Base-by-base conservation (phyloP, 768 basidiomycete species). In the Scleroderma bovista region DNA sequence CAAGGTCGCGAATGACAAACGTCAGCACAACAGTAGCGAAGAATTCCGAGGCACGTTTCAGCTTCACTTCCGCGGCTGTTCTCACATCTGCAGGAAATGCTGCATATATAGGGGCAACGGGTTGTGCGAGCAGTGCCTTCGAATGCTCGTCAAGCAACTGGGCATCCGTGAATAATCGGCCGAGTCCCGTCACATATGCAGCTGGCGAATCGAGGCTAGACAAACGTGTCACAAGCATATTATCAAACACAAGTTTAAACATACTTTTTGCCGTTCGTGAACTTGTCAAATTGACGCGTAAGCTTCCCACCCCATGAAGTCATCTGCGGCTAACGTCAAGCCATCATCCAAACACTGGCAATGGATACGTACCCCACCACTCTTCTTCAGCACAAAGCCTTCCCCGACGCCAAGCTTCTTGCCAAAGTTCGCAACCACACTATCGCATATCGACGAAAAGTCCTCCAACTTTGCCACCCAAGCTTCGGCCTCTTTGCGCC, bases 371-470 rank as follows among this genome's bases (percentile, higher is more conserved):
- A 80, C 79, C 47, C 77, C 78, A 41, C 69, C 80, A 50, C 79
- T 81, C 71, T 91, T 93, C 75, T 86, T 88, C 26, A 81, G 76
- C 50, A 86, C 83, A 56, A 93, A 87, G 16, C 89, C 88, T 67
- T 93, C 93, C 19, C 91, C 89, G 42, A 89, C 84, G 11, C 90
- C 86, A 20, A 94, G 73, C 68, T 94, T 93, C 73, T 88, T 91
- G 50, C 86, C 87, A 64, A 93, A 86, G 63, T 83, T 84, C 39
- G 79, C 78, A 37, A 87, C 86, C 33, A 93, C 81, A 36, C 80
- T 81, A 56, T 91, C 90, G 61, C 89, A 91, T 34, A 88, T 77
- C 16, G 69, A 73, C 15, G 83, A 85, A 62, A 90, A 91, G 20
- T 91, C 88, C 49, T 93, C 90, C 39, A 93, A 72, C 61, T 84